Conservation (phyloP, 2,329 filamentous ascomycete species). For the Penicillium sp. region DNA sequence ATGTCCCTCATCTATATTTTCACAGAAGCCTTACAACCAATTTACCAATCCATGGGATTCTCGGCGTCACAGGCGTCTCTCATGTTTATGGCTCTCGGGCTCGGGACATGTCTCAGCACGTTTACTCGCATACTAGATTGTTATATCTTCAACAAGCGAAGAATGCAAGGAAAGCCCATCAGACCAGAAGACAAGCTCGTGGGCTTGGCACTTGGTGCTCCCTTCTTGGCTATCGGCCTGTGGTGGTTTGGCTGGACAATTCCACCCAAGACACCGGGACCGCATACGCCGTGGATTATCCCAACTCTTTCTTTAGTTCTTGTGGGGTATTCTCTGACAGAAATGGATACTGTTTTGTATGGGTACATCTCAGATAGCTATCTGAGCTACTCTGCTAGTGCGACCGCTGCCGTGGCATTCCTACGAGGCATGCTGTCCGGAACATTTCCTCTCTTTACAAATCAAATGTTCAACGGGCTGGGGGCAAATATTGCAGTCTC, state of each 20-base stretch:
- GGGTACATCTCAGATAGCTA: constrained; percentile 54
- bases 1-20: constrained; percentile 56
- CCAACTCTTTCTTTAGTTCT: constrained; percentile 48
- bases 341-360: constrained; percentile 48
- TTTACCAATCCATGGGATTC: constrained; percentile 47
- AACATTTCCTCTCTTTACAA: constrained; percentile 47
- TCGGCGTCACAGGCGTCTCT: constrained; percentile 41
- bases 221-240: constrained; percentile 50
- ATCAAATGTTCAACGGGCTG: constrained; percentile 45
- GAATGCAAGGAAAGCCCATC: constrained; percentile 27
- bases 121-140: constrained; percentile 51
- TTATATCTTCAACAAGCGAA: constrained; percentile 34
- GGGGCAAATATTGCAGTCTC: constrained; percentile 47
- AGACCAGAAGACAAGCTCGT: constrained; percentile 54
- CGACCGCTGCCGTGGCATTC: constrained; percentile 48
- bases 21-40: constrained; percentile 48
- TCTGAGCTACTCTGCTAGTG: constrained; percentile 50
- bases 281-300: constrained; percentile 44
- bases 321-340: constrained; percentile 54
- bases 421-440: constrained; percentile 46
- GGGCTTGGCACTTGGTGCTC: constrained; percentile 52
- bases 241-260: constrained; percentile 56
- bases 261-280: constrained; percentile 41
- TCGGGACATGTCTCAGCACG: constrained; percentile 49
- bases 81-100: constrained; percentile 46